Evolutionary conservation across 2,329 filamentous ascomycete species (phyloP), one percentile per base, ranked within the genome.

Genomic region (Cladosporium oxysporum): DNA sequence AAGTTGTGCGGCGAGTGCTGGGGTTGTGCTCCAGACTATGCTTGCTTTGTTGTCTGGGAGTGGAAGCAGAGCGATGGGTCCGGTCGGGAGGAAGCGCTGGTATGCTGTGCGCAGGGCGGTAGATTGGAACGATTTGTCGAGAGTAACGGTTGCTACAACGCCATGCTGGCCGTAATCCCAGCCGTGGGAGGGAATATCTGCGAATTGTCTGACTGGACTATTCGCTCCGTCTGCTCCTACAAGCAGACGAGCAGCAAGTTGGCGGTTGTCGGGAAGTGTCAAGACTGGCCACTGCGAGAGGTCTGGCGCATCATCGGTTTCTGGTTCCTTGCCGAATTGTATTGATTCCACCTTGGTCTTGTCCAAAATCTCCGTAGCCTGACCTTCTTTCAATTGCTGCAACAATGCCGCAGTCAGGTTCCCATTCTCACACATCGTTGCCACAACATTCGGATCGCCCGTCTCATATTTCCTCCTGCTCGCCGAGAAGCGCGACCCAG

Each of bases 121-220:
- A 29, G 66, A 66, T 31, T 57, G 59, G 67, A 72, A 75, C 18
- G 59, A 55, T 66, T 78, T 76, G 55, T 80, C 76, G 26, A 97
- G 83, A 71, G 90, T 84, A 18, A 99, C 81, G 5, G 93, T 96
- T 62, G 95, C 95, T 21, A 99, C 95, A 2, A 99, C 87, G 18
- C 95, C 95, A 74, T 97, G 91, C 47, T 93, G 87, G 60, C 87
- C 85, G 78, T 99, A 99, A 79, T 98, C 95, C 92, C 95, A 99
- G 26, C 96, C 95, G 23, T 89, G 86, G 65, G 90, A 91, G 52
- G 89, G 83, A 71, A 99, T 98, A 60, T 89, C 90, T 4, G 94
- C 93, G 77, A 97, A 99, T 0, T 88, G 84, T 47, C 95, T 88
- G 16, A 99, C 95, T 2, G 94, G 95, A 73, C 92, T 96, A 78